Evolutionary conservation across 169 alveolate species (phyloP).

Genomic region (Cryptosporidium sp.): DNA sequence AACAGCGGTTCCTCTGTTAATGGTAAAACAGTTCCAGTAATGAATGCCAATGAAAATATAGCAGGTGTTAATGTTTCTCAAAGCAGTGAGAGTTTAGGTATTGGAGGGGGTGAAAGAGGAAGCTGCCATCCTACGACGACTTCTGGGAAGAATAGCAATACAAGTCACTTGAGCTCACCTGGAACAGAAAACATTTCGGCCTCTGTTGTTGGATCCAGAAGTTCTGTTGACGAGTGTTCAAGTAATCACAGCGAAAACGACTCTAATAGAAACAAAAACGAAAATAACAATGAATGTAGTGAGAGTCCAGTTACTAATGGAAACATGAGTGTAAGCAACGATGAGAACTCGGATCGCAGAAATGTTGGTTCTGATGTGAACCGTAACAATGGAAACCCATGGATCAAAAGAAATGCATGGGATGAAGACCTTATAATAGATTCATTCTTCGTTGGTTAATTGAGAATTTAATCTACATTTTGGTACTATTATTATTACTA

Average conservation of each 20-base stretch:
- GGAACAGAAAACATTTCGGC: not conserved
- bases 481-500: too few relatives aligned
- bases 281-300: not conserved
- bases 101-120: not conserved
- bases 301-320: not conserved
- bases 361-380: conserved; percentile 2
- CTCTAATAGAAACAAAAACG: not conserved
- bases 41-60: not conserved
- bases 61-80: not conserved
- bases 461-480: not conserved
- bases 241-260: not conserved
- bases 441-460: conserved; percentile 68
- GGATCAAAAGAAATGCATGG: conserved; percentile 71
- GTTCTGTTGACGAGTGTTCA: not conserved
- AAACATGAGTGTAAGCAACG: not conserved
- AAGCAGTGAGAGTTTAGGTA: not conserved
- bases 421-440: conserved; percentile 65
- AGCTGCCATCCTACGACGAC: not conserved
- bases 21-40: not conserved
- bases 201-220: not conserved
- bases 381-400: conserved; percentile 14
- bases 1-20: not conserved
- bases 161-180: not conserved
- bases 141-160: not conserved
- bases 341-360: not conserved